Evolutionary conservation across 1,284 basidiomycete species (phyloP).

Genomic region (Fomitopsis schrenkii): DNA sequence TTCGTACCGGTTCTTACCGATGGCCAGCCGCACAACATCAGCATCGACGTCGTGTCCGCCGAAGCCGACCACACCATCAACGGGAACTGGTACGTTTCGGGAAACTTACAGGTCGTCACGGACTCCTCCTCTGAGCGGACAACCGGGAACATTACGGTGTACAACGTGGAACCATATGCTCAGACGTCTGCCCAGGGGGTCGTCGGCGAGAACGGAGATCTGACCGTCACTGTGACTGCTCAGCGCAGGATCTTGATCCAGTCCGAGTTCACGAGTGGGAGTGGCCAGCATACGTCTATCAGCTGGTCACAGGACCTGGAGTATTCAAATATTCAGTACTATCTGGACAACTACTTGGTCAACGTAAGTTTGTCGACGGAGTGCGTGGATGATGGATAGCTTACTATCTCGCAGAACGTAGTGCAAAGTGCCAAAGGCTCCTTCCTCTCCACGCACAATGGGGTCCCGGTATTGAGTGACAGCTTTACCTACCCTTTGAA

Average conservation of each 20-base stretch:
- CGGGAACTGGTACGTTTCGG: constrained; percentile 77
- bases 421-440: constrained; percentile 55
- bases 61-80: constrained; percentile 63
- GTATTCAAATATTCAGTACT: constrained; percentile 54
- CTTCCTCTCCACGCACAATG: constrained; percentile 58
- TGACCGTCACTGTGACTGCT: constrained; percentile 54
- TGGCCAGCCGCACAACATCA: constrained; percentile 61
- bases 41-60: constrained; percentile 69
- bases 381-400: not conserved
- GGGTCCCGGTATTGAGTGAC: constrained; percentile 48
- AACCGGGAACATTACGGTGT: constrained; percentile 59
- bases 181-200: constrained; percentile 43
- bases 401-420: constrained; percentile 42
- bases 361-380: constrained; percentile 35
- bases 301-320: constrained; percentile 49
- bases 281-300: constrained; percentile 47
- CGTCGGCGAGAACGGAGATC: constrained; percentile 35
- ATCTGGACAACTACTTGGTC: constrained; percentile 40
- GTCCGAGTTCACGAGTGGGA: constrained; percentile 53
- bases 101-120: constrained; percentile 63
- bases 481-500: constrained; percentile 61
- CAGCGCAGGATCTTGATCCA: constrained; percentile 51
- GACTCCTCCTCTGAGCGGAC: constrained; percentile 61
- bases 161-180: constrained; percentile 56
- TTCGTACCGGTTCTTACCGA: constrained; percentile 73